Evolutionary conservation across 345 rosid genomes (phyloP).

Genomic region (Eucalyptus pauciflora): DNA sequence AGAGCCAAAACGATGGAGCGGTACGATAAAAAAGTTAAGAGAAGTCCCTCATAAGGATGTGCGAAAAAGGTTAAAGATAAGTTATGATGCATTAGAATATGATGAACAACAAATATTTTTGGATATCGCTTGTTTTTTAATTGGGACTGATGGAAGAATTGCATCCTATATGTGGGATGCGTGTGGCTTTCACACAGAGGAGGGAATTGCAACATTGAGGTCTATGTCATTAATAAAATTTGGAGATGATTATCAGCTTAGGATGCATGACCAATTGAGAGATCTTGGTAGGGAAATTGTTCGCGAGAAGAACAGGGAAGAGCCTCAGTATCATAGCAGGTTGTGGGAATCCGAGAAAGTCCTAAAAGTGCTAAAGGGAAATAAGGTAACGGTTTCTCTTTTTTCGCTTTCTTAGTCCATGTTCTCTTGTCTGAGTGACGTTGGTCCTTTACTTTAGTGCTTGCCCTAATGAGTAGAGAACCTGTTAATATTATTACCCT

Average conservation of each 20-base stretch:
- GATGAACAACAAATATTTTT: too few species aligned
- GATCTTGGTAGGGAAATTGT: not conserved
- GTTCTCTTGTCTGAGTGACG: not conserved
- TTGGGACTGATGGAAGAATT: not conserved
- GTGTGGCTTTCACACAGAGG: accelerated
- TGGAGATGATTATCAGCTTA: not conserved
- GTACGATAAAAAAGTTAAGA: too few species aligned
- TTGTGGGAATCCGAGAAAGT: not conserved
- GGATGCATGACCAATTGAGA: not conserved
- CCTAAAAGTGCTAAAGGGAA: not conserved
- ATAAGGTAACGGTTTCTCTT: not conserved
- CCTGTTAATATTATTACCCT: not conserved
- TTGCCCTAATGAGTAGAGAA: not conserved
- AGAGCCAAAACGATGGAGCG: accelerated
- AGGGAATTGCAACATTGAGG: too few species aligned
- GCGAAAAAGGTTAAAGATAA: not conserved
- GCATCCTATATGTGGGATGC: accelerated
- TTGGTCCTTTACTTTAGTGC: not conserved
- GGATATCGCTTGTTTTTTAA: too few species aligned
- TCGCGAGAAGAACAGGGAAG: too few species aligned
- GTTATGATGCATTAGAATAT: not conserved
- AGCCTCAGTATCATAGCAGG: not conserved
- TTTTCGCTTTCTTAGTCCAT: not conserved
- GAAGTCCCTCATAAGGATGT: not conserved
- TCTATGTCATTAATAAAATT: not conserved